These are phyloP conservation scores for Skeletonema marinoi DNA, from an alignment of 108 stramenopile genomes.

Conservation along the genomic window DNA sequence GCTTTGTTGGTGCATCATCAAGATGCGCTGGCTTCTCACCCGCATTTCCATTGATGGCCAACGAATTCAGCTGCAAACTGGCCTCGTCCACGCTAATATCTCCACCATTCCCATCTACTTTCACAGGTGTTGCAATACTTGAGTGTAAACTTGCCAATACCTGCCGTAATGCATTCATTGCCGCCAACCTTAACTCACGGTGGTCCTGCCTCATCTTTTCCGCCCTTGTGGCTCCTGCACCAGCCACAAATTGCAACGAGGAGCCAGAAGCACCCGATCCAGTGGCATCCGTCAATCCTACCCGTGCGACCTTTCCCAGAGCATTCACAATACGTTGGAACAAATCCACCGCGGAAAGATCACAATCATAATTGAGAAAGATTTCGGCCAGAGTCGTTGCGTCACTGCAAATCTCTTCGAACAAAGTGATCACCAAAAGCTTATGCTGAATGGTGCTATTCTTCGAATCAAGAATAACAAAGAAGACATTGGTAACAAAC, in stretches of 20 bases:
- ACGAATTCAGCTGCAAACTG: constrained; percentile 7
- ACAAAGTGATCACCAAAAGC: constrained; percentile 88
- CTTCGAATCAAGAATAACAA: constrained; percentile 93
- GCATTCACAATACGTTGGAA: constrained; percentile 94
- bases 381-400: constrained; percentile 90
- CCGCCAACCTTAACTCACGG: constrained; percentile 75
- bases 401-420: constrained; percentile 90
- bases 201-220: constrained; percentile 68
- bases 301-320: constrained; percentile 86
- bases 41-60: constrained; percentile 13
- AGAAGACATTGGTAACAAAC: constrained; percentile 98
- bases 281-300: constrained; percentile 48
- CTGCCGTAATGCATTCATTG: constrained; percentile 82
- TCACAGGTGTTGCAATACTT: constrained; percentile 74
- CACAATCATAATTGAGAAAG: constrained; percentile 99
- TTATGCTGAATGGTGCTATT: constrained; percentile 95
- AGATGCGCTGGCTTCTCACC: background rate
- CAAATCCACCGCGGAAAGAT: constrained; percentile 90
- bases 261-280: constrained; percentile 30
- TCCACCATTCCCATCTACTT: constrained; percentile 13
- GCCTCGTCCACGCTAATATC: constrained; percentile 34
- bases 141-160: constrained; percentile 85
- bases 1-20: constrained; percentile 5
- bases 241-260: constrained; percentile 51
- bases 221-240: constrained; percentile 63